These are phyloP conservation scores for Paraleonurus japonicus DNA, from an alignment of 257 asterid species.

Conservation along the genomic window DNA sequence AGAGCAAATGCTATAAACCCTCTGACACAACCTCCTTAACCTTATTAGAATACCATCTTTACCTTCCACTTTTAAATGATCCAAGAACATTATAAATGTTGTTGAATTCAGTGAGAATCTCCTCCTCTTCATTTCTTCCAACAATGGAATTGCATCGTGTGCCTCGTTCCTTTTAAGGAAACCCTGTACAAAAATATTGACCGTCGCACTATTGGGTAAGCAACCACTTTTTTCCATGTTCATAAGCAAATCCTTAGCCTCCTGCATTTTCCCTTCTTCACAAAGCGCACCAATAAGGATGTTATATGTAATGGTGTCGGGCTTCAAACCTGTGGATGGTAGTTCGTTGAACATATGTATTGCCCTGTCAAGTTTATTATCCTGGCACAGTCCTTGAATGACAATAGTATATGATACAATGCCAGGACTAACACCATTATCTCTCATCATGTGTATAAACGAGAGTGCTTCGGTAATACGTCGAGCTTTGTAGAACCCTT, in stretches of 20 bases:
- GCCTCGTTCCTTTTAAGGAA: neutral
- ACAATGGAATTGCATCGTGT: neutral
- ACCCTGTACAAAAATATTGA: constrained; percentile 6
- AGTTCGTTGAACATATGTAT: no score
- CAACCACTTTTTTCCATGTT: constrained; percentile 12
- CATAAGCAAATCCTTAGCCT: neutral
- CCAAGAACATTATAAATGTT: neutral
- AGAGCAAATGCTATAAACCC: neutral
- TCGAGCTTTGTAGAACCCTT: no score
- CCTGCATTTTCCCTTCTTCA: neutral
- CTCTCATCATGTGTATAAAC: no score
- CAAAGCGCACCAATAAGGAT: neutral
- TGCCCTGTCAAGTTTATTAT: no score
- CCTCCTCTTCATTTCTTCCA: constrained; percentile 13
- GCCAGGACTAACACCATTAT: no score
- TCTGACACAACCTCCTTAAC: neutral
- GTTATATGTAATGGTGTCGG: neutral
- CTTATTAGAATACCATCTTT: neutral
- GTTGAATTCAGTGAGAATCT: neutral
- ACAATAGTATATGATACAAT: no score
- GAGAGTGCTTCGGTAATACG: no score
- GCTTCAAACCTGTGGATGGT: no score
- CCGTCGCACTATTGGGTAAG: neutral
- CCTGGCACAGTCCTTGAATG: no score
- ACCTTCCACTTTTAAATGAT: neutral